These are phyloP conservation scores for Pythium plurisporium DNA, from an alignment of 352 stramenopile genomes.

Conservation along the genomic window DNA sequence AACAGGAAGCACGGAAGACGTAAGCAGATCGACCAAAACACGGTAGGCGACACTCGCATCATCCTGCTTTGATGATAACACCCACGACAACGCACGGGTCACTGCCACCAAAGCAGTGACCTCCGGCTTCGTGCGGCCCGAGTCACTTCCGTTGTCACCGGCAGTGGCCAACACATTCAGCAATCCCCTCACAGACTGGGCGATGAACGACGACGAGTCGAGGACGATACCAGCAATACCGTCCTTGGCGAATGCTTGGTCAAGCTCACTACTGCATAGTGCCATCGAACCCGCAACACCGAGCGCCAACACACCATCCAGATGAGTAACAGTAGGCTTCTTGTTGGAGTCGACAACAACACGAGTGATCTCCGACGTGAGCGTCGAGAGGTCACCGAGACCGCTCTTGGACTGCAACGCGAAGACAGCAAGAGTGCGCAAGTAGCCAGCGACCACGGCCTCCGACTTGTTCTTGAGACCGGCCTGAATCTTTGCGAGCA, in stretches of 20 bases:
- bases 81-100: constrained; percentile 54
- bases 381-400: constrained; percentile 33
- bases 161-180: constrained; percentile 24
- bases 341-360: constrained; percentile 69
- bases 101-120: constrained; percentile 53
- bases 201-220: constrained; percentile 45
- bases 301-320: constrained; percentile 75
- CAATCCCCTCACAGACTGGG: constrained; percentile 37
- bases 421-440: constrained; percentile 52
- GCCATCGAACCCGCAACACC: constrained; percentile 54
- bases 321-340: constrained; percentile 64
- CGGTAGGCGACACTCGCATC: constrained; percentile 46
- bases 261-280: constrained; percentile 51
- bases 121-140: constrained; percentile 41
- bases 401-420: constrained; percentile 28
- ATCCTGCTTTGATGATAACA: constrained; percentile 58
- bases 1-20: constrained; percentile 41
- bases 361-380: constrained; percentile 49
- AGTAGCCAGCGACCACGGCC: constrained; percentile 55
- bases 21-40: constrained; percentile 56
- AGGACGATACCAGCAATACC: constrained; percentile 42
- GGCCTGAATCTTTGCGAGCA: constrained; percentile 37
- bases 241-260: constrained; percentile 49
- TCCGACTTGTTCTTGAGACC: constrained; percentile 76
- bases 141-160: constrained; percentile 10